Base-by-base conservation (phyloP, 345 rosid species). In the Abelmoschus esculentus region DNA sequence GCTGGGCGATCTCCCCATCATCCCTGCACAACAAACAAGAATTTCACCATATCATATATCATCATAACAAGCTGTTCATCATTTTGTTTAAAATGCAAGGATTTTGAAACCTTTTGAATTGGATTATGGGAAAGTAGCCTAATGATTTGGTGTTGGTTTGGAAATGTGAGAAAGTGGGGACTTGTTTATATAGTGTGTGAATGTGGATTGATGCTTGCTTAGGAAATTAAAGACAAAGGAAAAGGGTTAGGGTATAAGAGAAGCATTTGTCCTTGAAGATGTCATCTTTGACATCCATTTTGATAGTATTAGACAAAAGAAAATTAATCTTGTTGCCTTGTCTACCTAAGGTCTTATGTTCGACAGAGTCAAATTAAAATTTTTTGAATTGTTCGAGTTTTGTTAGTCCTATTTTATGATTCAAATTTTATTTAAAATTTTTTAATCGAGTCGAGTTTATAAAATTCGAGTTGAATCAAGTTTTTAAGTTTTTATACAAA, bases 1-100 rank as follows among this genome's bases (percentile, higher is more conserved):
- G 55, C 76, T 40, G 1, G 78, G 77, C 36, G 81, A 76, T 72
- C 85, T 71, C 46, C 79, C 84, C 87, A 83, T 84, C 79, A 38
- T 75, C 32, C 36, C 75, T 71, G 71, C 75, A 61, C 22, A 19
- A n/a, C n/a, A n/a, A 3, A 18, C 9, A 62, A 32, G 13, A 53
- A 53, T 53, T 6, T 14, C 38, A 50, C 11, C 14, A 7, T 18
- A n/a, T n/a, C n/a, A n/a, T n/a, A n/a, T 34, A 34, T 34, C 28
- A 18, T 53, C 22, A 17, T 12, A 49, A 50, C n/a, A 50, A 66
- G 26, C 6, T 28, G n/a, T n/a, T n/a, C n/a, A n/a, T n/a, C n/a
- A n/a, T n/a, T n/a, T n/a, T n/a, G 6, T 14, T 14, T 6, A 50
- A 53, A 7, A 18, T 42, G 3, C 47, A 42, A 42, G 47, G 57